These are phyloP conservation scores for Nitzschia sp. DNA, from an alignment of 108 stramenopile genomes.

Conservation along the genomic window DNA sequence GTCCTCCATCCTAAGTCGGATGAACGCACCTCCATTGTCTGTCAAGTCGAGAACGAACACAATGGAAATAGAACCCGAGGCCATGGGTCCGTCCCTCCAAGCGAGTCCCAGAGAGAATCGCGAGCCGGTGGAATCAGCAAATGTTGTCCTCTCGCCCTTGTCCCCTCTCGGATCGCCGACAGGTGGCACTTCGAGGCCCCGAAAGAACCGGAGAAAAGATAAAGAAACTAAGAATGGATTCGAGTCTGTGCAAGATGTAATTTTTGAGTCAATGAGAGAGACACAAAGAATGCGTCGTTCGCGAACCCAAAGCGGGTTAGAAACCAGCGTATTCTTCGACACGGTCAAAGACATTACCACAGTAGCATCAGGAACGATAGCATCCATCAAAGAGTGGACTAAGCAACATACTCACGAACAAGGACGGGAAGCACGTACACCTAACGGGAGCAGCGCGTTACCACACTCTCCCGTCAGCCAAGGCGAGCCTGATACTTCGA, in stretches of 20 bases:
- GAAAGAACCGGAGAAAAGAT: constrained; percentile 2
- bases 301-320: not conserved
- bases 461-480: too few relatives aligned
- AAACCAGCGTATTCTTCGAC: constrained; percentile 2
- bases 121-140: too few relatives aligned
- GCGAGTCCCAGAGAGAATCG: too few relatives aligned
- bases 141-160: not conserved
- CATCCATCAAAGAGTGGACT: constrained; percentile 17
- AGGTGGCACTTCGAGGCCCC: not conserved
- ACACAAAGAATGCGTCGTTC: constrained; percentile 1
- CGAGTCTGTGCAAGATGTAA: constrained; percentile 19
- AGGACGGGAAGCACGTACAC: not conserved
- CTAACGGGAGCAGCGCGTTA: not conserved
- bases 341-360: constrained; percentile 12
- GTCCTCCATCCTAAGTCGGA: too few relatives aligned
- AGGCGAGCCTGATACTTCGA: not conserved
- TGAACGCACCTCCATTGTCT: too few relatives aligned
- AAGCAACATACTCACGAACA: not conserved
- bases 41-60: too few relatives aligned
- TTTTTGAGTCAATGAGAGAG: constrained; percentile 14
- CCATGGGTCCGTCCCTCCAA: too few relatives aligned
- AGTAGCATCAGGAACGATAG: constrained; percentile 13
- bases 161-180: not conserved
- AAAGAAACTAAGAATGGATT: not conserved
- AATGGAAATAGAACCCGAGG: too few relatives aligned